Conservation (phyloP, 225 moss, liverwort and hornwort genomes). For the Straminergon stramineum region DNA sequence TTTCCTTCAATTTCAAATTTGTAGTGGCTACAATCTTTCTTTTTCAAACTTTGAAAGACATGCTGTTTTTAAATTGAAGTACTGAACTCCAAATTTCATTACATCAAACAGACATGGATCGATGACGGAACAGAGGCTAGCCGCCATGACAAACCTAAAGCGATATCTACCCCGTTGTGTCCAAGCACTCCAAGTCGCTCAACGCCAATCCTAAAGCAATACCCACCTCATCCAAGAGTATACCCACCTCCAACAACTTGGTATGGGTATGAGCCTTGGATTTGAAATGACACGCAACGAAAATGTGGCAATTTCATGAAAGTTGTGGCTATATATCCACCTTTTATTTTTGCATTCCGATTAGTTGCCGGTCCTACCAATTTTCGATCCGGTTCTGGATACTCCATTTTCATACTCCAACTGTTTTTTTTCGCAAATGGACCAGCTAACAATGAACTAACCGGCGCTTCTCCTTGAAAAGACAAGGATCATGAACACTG, state of each 20-base stretch:
- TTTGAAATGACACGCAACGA: background rate
- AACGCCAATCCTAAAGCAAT: background rate
- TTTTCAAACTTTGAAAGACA: background rate
- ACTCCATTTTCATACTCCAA: too few species aligned
- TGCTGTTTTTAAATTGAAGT: rapidly evolving
- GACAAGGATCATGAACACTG: too few species aligned
- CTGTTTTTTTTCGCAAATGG: too few species aligned
- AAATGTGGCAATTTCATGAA: background rate
- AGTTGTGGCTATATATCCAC: rapidly evolving
- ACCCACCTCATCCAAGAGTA: background rate
- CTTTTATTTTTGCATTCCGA: background rate
- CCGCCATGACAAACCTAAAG: too few species aligned
- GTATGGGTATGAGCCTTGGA: background rate
- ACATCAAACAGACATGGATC: too few species aligned
- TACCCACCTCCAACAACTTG: rapidly evolving
- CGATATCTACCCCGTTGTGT: too few species aligned
- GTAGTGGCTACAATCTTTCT: background rate
- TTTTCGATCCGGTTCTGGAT: too few species aligned
- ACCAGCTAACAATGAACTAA: too few species aligned
- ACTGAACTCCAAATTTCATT: background rate
- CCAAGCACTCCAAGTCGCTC: background rate
- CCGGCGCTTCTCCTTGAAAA: too few species aligned
- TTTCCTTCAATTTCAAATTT: background rate
- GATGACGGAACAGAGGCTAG: too few species aligned
- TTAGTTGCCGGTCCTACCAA: too few species aligned